Conservation (phyloP, 352 stramenopile genomes). For the Peronospora tabacina region DNA sequence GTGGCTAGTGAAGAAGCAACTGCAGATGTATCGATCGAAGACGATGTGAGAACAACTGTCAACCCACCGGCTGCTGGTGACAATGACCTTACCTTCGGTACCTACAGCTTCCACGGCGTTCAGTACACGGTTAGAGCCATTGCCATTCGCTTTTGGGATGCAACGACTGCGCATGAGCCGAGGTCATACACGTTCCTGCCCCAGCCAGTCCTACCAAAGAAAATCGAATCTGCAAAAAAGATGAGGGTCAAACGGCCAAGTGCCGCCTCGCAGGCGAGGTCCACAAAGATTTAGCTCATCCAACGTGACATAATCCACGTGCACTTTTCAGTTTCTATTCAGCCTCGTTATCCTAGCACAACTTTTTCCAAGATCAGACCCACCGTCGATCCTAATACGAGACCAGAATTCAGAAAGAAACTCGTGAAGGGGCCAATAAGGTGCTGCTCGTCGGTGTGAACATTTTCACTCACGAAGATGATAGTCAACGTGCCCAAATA, state of each 20-base stretch:
- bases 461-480: slow-evolving; percentile 77
- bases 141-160: slow-evolving; percentile 57
- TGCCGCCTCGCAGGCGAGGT: slow-evolving; percentile 4
- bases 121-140: slow-evolving; percentile 32
- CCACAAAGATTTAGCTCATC: slow-evolving; percentile 3
- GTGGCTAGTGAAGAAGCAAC: slow-evolving; percentile 16
- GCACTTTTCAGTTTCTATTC: slow-evolving; percentile 12
- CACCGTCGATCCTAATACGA: slow-evolving; percentile 66
- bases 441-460: slow-evolving; percentile 59
- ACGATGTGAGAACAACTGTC: neutral
- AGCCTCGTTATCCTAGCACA: slow-evolving; percentile 34
- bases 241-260: slow-evolving; percentile 21
- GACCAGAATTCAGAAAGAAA: slow-evolving; percentile 79
- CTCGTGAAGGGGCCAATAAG: slow-evolving; percentile 75
- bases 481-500: slow-evolving; percentile 75
- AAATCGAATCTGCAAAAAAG: slow-evolving; percentile 19
- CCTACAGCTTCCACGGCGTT: slow-evolving; percentile 32
- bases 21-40: neutral
- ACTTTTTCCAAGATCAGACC: slow-evolving; percentile 57
- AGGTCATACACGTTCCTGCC: slow-evolving; percentile 33
- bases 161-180: slow-evolving; percentile 11
- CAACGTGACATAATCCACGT: slow-evolving; percentile 1
- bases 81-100: slow-evolving; percentile 17
- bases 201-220: slow-evolving; percentile 38
- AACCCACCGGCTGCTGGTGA: neutral